Evolutionary conservation across 73 alveolate genomes (phyloP).

Genomic region (Paramecium biaurelia): DNA sequence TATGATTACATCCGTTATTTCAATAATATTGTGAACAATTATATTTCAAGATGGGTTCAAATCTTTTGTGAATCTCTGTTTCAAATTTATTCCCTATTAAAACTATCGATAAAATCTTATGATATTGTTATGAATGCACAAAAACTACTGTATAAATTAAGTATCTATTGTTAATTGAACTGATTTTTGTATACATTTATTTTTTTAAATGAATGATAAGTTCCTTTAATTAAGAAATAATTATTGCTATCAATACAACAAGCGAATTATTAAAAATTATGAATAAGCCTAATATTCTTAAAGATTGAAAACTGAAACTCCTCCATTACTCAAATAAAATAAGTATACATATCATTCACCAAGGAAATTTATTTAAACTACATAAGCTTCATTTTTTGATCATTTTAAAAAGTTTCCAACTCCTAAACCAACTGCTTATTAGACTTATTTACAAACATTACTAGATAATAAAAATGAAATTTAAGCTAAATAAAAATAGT

Average conservation of each 20-base stretch:
- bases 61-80: not conserved
- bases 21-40: not conserved
- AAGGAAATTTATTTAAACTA: not conserved
- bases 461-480: not conserved
- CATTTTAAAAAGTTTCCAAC: not conserved
- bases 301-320: not conserved
- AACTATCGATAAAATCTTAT: not conserved
- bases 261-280: not conserved
- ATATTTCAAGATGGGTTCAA: not conserved
- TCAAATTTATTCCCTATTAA: not conserved
- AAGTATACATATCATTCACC: not conserved
- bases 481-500: not conserved
- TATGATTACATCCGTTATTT: not conserved
- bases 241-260: slow-evolving; percentile 1
- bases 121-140: not conserved
- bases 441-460: not conserved
- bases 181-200: not conserved
- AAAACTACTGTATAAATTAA: not conserved
- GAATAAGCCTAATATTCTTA: not conserved
- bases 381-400: not conserved
- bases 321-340: not conserved
- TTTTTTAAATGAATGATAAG: not conserved
- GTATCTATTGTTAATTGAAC: not conserved
- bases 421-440: slow-evolving; percentile 17
- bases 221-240: not conserved